Percentiles rank a stretch among this genome's conserved stretches.
Evolutionary conservation across 345 rosid species (phyloP).

Genomic region (Arabis alpina): DNA sequence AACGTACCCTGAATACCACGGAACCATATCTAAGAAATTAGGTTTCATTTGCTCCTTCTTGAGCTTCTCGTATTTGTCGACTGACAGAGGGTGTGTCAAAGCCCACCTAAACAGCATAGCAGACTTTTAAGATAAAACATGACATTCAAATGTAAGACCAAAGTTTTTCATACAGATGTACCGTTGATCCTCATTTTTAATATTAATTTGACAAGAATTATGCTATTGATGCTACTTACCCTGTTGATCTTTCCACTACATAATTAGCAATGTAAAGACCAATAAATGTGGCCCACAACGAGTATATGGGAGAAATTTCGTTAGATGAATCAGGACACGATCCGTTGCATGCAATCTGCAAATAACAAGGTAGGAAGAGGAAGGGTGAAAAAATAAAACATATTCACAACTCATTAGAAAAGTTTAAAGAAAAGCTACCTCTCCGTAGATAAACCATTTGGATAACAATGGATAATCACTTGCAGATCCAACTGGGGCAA

Average conservation of each 20-base stretch:
- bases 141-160: conserved; percentile 18
- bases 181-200: conserved; percentile 9
- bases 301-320: conserved; percentile 97
- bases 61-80: conserved; percentile 73
- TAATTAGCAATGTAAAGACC: conserved; percentile 98
- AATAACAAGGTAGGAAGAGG: conserved; percentile 22
- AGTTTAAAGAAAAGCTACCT: conserved; percentile 54
- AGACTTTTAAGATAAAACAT: conserved; percentile 14
- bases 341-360: conserved; percentile 67
- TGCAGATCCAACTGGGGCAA: conserved; percentile 99
- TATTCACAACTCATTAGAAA: conserved; percentile 3
- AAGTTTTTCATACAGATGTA: background rate
- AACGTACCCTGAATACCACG: conserved; percentile 98
- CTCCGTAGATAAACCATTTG: conserved; percentile 98
- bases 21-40: conserved; percentile 97
- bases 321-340: conserved; percentile 75
- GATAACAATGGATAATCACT: conserved; percentile 97
- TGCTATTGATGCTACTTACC: conserved; percentile 58
- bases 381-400: conserved; percentile 4
- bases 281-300: conserved; percentile 98
- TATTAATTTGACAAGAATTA: conserved; percentile 14
- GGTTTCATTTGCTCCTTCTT: conserved; percentile 93
- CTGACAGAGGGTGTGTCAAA: conserved; percentile 85
- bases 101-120: conserved; percentile 76
- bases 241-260: conserved; percentile 97